These are phyloP conservation scores for Aspergillus texensis DNA, from an alignment of 2,329 filamentous ascomycete species.

Conservation along the genomic window DNA sequence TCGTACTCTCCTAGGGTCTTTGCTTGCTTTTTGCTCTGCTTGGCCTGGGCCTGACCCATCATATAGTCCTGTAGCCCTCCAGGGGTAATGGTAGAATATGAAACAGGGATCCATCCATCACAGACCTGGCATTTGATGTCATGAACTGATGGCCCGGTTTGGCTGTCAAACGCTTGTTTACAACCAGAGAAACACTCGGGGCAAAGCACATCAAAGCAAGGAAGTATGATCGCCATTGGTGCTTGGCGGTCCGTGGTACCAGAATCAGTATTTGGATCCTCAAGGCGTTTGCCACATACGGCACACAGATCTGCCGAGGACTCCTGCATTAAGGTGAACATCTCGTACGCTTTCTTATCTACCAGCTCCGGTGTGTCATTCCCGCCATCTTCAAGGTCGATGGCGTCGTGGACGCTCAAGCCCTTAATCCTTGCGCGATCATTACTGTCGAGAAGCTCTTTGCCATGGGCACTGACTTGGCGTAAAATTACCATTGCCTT, in stretches of 20 bases:
- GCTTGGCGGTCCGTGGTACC: constrained; percentile 52
- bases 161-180: constrained; percentile 54
- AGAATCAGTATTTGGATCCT: constrained; percentile 54
- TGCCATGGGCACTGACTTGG: constrained; percentile 90
- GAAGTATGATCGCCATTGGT: constrained; percentile 73
- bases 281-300: constrained; percentile 68
- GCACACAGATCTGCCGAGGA: constrained; percentile 76
- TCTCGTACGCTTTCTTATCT: constrained; percentile 77
- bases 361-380: constrained; percentile 60
- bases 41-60: constrained; percentile 60
- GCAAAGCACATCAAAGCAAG: constrained; percentile 86
- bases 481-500: constrained; percentile 88
- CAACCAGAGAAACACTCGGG: constrained; percentile 68
- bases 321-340: constrained; percentile 81
- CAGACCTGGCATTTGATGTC: constrained; percentile 69
- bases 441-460: constrained; percentile 81
- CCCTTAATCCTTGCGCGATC: constrained; percentile 81
- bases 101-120: constrained; percentile 62
- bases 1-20: constrained; percentile 70
- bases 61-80: constrained; percentile 54
- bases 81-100: constrained; percentile 70
- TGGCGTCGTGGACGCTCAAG: constrained; percentile 79
- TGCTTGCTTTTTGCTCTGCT: constrained; percentile 55
- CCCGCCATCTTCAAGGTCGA: constrained; percentile 82
- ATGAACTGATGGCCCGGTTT: constrained; percentile 46